A percentile compares a stretch with the other conserved stretches of the same genome.
Evolutionary conservation across 495 filamentous ascomycete species (phyloP).

Genomic region (Wilcoxina mikolae): DNA sequence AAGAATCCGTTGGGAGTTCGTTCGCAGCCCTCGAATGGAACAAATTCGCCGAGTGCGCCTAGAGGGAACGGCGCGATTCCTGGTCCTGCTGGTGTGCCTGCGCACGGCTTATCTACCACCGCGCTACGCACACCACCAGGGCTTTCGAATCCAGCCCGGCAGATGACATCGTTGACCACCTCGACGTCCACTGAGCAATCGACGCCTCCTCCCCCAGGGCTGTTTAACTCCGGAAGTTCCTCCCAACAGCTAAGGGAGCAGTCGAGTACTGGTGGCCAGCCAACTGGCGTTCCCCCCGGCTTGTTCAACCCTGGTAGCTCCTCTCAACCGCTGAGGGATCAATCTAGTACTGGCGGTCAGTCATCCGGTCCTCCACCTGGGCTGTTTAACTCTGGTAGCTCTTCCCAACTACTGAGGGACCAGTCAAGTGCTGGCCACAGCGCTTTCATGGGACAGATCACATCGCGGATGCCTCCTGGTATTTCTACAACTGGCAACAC

Average conservation of each 20-base stretch:
- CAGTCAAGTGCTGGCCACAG: not conserved
- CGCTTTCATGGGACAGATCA: not conserved
- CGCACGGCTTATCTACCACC: constrained; percentile 18
- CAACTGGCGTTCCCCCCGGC: not conserved
- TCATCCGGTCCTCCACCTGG: not conserved
- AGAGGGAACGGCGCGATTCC: constrained; percentile 1
- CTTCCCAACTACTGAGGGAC: not conserved
- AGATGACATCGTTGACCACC: constrained; percentile 14
- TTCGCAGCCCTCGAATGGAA: constrained; percentile 11
- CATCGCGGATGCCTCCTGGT: constrained; percentile 4
- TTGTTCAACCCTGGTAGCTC: not conserved
- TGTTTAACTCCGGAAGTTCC: not conserved
- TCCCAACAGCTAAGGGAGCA: constrained; percentile 1
- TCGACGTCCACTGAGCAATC: constrained; percentile 12
- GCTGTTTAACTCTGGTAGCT: not conserved
- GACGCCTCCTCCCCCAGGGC: constrained; percentile 1
- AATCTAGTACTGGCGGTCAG: not conserved
- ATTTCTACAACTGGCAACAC: constrained; percentile 12
- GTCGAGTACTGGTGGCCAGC: not conserved
- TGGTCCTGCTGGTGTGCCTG: constrained; percentile 11
- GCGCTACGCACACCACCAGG: constrained; percentile 24
- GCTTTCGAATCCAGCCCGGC: constrained; percentile 21
- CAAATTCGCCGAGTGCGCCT: constrained; percentile 10
- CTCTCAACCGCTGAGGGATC: constrained; percentile 1
- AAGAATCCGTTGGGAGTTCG: constrained; percentile 95